These are phyloP conservation scores for Cyanidioschyzon merolae DNA, from an alignment of 23 red algal genomes.

Conservation along the genomic window DNA sequence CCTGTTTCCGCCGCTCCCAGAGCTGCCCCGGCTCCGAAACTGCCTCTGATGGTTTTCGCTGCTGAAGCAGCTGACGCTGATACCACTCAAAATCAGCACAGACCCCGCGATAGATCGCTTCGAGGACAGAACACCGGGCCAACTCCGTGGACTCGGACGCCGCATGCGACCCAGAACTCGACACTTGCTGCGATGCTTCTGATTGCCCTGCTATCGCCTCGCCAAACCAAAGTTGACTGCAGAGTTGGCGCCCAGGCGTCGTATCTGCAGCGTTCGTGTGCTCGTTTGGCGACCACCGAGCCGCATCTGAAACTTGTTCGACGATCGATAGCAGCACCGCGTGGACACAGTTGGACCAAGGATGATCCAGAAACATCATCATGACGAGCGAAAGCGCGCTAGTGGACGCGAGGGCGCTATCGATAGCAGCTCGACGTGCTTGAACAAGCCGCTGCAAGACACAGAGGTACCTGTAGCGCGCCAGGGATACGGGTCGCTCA, in stretches of 20 bases:
- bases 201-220: background rate
- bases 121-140: background rate
- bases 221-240: background rate
- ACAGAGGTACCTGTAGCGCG: background rate
- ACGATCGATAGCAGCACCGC: background rate
- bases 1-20: background rate
- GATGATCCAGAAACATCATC: background rate
- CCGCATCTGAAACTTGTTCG: background rate
- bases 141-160: background rate
- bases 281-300: background rate
- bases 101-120: background rate
- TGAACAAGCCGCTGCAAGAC: constrained; percentile 5
- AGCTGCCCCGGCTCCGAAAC: no score
- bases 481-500: background rate
- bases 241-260: background rate
- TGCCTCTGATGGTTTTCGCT: no score
- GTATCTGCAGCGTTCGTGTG: background rate
- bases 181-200: background rate
- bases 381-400: background rate
- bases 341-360: background rate
- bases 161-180: background rate
- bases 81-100: background rate
- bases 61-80: background rate
- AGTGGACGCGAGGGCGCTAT: background rate
- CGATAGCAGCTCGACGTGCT: background rate